Evolutionary conservation across 257 asterid species (phyloP).

Genomic region (Thymus quinquecostatus): DNA sequence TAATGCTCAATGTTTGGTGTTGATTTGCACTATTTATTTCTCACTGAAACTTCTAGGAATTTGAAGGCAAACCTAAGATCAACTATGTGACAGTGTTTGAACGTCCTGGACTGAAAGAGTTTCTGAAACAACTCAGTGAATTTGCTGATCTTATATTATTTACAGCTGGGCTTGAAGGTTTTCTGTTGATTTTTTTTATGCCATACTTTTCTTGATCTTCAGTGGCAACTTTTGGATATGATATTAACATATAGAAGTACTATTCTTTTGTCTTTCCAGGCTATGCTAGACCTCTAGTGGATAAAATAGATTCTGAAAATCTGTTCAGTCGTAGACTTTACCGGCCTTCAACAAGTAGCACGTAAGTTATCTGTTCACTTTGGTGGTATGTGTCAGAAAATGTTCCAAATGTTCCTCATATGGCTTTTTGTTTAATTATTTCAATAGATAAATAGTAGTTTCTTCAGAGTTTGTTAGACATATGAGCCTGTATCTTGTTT

Average conservation of each 20-base stretch:
- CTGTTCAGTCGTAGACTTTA: slow-evolving; percentile 73
- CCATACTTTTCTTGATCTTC: slow-evolving; percentile 19
- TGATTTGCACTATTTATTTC: slow-evolving; percentile 24
- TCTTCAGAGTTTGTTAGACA: background rate
- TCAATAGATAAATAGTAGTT: slow-evolving; percentile 18
- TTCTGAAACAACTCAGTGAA: slow-evolving; percentile 76
- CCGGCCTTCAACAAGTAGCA: slow-evolving; percentile 88
- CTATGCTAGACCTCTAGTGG: slow-evolving; percentile 95
- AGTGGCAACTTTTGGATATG: slow-evolving; percentile 10
- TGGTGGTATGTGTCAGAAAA: slow-evolving; percentile 24
- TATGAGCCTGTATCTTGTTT: slow-evolving; percentile 14
- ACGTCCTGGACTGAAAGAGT: slow-evolving; percentile 86
- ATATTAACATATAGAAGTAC: slow-evolving; percentile 27
- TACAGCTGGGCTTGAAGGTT: slow-evolving; percentile 99
- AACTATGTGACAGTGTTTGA: slow-evolving; percentile 95
- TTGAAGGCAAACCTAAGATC: slow-evolving; percentile 83
- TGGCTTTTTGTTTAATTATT: background rate
- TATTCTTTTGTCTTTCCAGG: slow-evolving; percentile 51
- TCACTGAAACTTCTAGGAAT: slow-evolving; percentile 51
- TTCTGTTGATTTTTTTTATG: slow-evolving; percentile 20
- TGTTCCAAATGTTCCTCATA: no score
- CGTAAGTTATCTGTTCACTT: slow-evolving; percentile 59
- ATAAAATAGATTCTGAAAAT: slow-evolving; percentile 75
- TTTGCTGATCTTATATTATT: slow-evolving; percentile 87
- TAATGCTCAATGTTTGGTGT: slow-evolving; percentile 25